Evolutionary conservation across 345 rosid species (phyloP).

Genomic region (Gossypium stocksii): DNA sequence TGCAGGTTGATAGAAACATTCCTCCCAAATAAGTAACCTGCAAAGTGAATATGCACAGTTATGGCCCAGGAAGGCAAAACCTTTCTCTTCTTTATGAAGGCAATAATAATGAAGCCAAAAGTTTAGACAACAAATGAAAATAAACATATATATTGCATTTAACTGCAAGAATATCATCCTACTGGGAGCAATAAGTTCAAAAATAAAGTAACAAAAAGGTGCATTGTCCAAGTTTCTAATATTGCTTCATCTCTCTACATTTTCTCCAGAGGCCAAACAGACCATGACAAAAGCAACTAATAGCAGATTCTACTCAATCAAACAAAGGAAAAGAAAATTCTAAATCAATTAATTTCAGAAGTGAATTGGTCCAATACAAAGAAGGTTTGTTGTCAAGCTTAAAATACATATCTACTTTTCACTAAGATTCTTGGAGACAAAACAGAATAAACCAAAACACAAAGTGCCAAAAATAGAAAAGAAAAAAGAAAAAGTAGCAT

Average conservation of each 20-base stretch:
- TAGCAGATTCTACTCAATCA: constrained; percentile 25
- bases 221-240: constrained; percentile 6
- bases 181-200: constrained; percentile 1
- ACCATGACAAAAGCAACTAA: constrained; percentile 16
- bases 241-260: neutral
- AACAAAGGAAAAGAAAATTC: constrained; percentile 24
- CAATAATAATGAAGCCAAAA: neutral
- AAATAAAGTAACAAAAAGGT: neutral
- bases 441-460: constrained; percentile 56
- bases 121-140: neutral
- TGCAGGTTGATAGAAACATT: constrained; percentile 48
- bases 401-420: constrained; percentile 34
- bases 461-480: constrained; percentile 52
- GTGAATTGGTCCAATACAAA: constrained; percentile 28
- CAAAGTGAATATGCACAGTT: neutral
- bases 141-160: neutral
- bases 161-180: neutral
- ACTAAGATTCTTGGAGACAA: constrained; percentile 58
- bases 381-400: constrained; percentile 31
- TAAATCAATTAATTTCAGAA: constrained; percentile 26
- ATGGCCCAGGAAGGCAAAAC: neutral
- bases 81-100: neutral
- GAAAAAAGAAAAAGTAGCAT: constrained; percentile 14
- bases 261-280: constrained; percentile 19
- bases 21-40: constrained; percentile 97